These are phyloP conservation scores for Ganoderma leucocontextum DNA, from an alignment of 1,284 basidiomycete genomes.

Conservation along the genomic window DNA sequence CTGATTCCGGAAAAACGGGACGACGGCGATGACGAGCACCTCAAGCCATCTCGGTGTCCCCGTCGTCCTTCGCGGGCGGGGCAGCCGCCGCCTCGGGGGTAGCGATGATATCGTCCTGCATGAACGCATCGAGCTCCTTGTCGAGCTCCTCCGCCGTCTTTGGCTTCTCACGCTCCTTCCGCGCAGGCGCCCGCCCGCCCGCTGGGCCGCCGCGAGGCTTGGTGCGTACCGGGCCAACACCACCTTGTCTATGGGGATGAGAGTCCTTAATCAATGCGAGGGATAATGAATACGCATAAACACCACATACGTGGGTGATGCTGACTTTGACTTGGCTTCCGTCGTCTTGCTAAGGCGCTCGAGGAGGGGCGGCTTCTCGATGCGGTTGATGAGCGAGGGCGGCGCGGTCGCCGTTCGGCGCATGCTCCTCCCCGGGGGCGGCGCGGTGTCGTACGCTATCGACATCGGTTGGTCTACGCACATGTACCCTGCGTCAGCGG, in stretches of 20 bases:
- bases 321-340: slow-evolving; percentile 44
- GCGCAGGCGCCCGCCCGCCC: slow-evolving; percentile 36
- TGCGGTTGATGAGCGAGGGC: slow-evolving; percentile 67
- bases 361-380: slow-evolving; percentile 68
- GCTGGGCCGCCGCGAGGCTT: slow-evolving; percentile 38
- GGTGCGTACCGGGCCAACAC: slow-evolving; percentile 51
- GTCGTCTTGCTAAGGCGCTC: slow-evolving; percentile 60
- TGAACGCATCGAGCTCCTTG: slow-evolving; percentile 91
- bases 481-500: background rate
- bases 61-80: slow-evolving; percentile 29
- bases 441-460: slow-evolving; percentile 68
- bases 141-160: slow-evolving; percentile 89
- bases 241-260: slow-evolving; percentile 30
- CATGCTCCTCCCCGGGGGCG: slow-evolving; percentile 47
- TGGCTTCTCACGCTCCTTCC: slow-evolving; percentile 55
- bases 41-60: slow-evolving; percentile 63
- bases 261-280: background rate
- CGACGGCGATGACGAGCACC: background rate
- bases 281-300: background rate
- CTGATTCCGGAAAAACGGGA: background rate
- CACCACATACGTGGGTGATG: slow-evolving; percentile 39
- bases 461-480: slow-evolving; percentile 81
- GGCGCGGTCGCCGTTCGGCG: slow-evolving; percentile 58
- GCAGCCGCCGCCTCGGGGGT: slow-evolving; percentile 31
- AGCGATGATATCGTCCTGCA: slow-evolving; percentile 67